These are phyloP conservation scores for Borealophlyctis nickersoniae DNA, from an alignment of 192 early-diverging fungal genomes.

Conservation along the genomic window DNA sequence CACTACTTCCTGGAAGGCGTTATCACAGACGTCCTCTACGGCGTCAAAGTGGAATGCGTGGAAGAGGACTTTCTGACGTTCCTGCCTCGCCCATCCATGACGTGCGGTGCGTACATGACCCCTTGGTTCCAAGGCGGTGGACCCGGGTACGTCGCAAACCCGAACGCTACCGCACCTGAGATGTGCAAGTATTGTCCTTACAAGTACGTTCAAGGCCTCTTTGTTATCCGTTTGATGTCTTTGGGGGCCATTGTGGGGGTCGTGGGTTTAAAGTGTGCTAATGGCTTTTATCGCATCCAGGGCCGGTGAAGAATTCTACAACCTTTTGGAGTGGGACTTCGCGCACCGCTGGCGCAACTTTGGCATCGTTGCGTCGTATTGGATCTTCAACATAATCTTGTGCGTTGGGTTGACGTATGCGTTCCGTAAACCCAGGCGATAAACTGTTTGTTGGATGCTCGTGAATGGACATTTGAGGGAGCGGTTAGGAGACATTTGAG, in stretches of 20 bases:
- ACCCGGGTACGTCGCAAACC: conserved; percentile 60
- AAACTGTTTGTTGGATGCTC: conserved; percentile 13
- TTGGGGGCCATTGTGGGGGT: background rate
- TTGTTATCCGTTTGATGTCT: background rate
- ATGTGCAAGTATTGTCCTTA: conserved; percentile 66
- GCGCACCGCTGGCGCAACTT: conserved; percentile 68
- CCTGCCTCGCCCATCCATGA: conserved; percentile 51
- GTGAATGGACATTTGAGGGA: too few species aligned
- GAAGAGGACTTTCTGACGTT: conserved; percentile 53
- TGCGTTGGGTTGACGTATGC: conserved; percentile 38
- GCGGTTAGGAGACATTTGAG: too few species aligned
- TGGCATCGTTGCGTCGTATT: conserved; percentile 60
- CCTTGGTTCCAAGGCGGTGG: conserved; percentile 45
- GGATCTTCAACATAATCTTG: conserved; percentile 51
- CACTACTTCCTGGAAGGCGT: conserved; percentile 62
- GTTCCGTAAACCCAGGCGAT: conserved; percentile 43
- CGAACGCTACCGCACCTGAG: conserved; percentile 40
- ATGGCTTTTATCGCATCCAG: background rate
- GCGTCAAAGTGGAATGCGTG: conserved; percentile 44
- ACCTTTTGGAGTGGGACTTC: conserved; percentile 48
- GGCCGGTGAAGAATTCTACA: conserved; percentile 62
- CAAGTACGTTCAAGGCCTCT: conserved; percentile 57
- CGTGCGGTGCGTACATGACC: conserved; percentile 60
- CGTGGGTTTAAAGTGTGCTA: background rate
- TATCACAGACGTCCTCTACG: conserved; percentile 51